phyloP scores from a whole-genome alignment of 306 rosid genomes.

The Gillenia trifoliata region DNA sequence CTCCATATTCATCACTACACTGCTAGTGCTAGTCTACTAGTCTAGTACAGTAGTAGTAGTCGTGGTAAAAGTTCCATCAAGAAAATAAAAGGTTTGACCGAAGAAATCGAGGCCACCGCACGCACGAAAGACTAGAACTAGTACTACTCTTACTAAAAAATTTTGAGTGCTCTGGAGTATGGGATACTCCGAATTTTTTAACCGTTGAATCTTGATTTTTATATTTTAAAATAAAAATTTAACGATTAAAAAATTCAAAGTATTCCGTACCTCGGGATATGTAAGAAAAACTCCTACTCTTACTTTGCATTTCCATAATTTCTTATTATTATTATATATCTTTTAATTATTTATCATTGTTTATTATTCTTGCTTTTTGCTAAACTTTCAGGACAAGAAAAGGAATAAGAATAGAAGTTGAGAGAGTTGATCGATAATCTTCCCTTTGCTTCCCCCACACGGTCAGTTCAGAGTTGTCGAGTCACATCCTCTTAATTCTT shows the following conservation, averaged over 20 bases:
- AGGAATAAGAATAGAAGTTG: background rate
- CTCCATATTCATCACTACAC: background rate
- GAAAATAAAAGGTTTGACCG: conserved; percentile 33
- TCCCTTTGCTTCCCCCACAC: background rate
- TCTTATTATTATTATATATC: background rate
- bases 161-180: too few species aligned
- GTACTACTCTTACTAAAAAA: background rate
- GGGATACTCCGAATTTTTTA: too few species aligned
- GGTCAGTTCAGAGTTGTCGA: conserved; percentile 8
- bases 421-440: background rate
- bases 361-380: background rate
- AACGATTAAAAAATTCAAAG: too few species aligned
- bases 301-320: background rate
- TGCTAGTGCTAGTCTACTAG: background rate
- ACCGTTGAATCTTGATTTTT: too few species aligned
- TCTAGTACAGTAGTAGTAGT: too few species aligned
- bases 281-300: conserved; percentile 8
- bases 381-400: conserved; percentile 21
- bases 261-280: too few species aligned
- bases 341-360: background rate
- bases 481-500: conserved; percentile 8
- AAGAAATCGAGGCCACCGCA: conserved; percentile 31
- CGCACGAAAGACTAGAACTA: conserved; percentile 11
- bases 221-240: too few species aligned
- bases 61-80: background rate